Evolutionary conservation across 768 basidiomycete species (phyloP).

Genomic region (Infundibulicybe gibba): DNA sequence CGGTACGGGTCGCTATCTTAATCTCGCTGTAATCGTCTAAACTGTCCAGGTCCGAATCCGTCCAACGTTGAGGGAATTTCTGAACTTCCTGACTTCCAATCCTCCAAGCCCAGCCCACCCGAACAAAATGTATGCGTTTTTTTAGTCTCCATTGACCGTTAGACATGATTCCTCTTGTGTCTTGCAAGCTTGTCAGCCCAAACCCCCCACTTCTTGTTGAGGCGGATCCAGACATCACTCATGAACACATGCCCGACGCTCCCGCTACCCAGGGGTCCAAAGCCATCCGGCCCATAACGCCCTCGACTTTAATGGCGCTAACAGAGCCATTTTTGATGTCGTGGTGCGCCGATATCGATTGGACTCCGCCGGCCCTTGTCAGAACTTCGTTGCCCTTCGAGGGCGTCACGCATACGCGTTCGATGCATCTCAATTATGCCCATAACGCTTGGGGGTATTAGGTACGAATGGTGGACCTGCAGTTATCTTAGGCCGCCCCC

Average conservation of each 20-base stretch:
- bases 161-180: neutral
- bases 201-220: neutral
- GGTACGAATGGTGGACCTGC: too few relatives aligned
- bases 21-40: neutral
- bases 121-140: neutral
- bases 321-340: constrained; percentile 40
- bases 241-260: neutral
- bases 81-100: neutral
- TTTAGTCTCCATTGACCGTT: neutral
- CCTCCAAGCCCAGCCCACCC: neutral
- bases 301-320: constrained; percentile 37
- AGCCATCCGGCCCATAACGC: constrained; percentile 25
- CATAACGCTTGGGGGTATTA: too few relatives aligned
- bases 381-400: too few relatives aligned
- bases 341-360: constrained; percentile 22
- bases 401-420: too few relatives aligned
- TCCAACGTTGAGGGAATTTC: neutral
- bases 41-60: neutral
- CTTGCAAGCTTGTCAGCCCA: neutral
- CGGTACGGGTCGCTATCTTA: too few relatives aligned
- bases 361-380: neutral
- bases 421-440: too few relatives aligned
- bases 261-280: constrained; percentile 1
- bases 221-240: neutral
- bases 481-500: too few relatives aligned